Conservation (phyloP, 2,329 filamentous ascomycete genomes). For the Curvularia sp. region DNA sequence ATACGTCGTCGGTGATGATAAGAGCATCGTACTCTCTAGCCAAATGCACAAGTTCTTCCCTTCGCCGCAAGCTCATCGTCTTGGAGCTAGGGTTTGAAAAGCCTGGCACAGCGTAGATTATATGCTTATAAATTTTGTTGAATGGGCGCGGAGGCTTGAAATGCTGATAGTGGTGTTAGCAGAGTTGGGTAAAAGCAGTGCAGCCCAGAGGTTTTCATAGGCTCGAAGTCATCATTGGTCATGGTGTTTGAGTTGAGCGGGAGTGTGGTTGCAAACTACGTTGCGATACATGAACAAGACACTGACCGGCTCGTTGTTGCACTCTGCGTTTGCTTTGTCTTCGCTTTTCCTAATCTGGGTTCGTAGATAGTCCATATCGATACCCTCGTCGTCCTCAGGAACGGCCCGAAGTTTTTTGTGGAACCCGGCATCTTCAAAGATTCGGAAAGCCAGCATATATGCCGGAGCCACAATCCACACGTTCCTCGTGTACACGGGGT, state of each 20-base stretch:
- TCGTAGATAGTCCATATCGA: constrained; percentile 71
- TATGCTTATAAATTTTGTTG: constrained; percentile 81
- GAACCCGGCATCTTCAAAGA: constrained; percentile 83
- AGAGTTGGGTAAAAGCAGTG: not conserved
- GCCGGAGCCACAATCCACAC: constrained; percentile 84
- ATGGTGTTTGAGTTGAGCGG: not conserved
- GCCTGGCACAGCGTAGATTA: constrained; percentile 88
- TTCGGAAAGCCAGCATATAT: constrained; percentile 84
- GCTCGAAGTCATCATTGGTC: not conserved
- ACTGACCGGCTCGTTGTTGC: constrained; percentile 56
- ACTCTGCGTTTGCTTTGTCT: constrained; percentile 47
- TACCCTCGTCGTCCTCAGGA: constrained; percentile 78
- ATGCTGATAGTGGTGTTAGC: constrained; percentile 48
- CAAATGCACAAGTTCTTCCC: constrained; percentile 74
- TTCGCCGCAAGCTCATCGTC: constrained; percentile 75
- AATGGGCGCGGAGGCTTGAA: constrained; percentile 66
- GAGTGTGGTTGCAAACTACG: not conserved
- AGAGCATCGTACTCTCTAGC: constrained; percentile 82
- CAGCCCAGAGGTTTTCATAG: not conserved
- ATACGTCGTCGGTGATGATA: constrained; percentile 90
- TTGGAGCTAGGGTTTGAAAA: constrained; percentile 88
- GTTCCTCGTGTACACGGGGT: constrained; percentile 74
- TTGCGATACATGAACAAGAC: not conserved
- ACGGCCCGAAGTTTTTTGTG: constrained; percentile 70
- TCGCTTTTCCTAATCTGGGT: constrained; percentile 61